Evolutionary conservation across 192 early-diverging fungal species (phyloP).

Genomic region (Rhizoclosmatium globosum): DNA sequence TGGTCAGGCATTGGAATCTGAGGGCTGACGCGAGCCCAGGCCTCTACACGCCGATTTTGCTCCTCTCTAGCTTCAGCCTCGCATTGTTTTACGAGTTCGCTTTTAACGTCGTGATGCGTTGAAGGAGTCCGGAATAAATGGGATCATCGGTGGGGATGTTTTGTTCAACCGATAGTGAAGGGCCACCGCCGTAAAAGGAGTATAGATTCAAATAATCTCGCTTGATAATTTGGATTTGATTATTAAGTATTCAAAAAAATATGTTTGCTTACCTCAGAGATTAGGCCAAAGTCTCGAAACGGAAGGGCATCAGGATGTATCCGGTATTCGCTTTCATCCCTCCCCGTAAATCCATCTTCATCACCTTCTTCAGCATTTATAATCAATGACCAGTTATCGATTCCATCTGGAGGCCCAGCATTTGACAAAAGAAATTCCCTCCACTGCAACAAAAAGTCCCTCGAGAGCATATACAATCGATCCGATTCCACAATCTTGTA

Average conservation of each 20-base stretch:
- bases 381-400: not conserved
- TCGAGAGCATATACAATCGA: not conserved
- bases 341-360: not conserved
- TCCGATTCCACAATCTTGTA: not conserved
- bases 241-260: not conserved
- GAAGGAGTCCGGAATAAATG: not conserved
- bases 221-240: no score
- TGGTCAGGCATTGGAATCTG: not conserved
- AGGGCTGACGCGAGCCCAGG: not conserved
- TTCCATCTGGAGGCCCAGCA: not conserved
- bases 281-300: not conserved
- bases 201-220: no score
- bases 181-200: not conserved
- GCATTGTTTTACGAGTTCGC: not conserved
- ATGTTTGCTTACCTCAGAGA: not conserved
- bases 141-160: not conserved
- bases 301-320: not conserved
- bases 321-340: not conserved
- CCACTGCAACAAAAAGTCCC: not conserved
- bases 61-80: not conserved
- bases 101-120: not conserved
- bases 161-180: not conserved
- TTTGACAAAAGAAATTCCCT: not conserved
- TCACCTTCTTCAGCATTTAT: not conserved
- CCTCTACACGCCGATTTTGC: not conserved